Percentiles rank a stretch among this genome's conserved stretches.
Conservation (phyloP, 768 basidiomycete genomes). For the Amanita phalloides region DNA sequence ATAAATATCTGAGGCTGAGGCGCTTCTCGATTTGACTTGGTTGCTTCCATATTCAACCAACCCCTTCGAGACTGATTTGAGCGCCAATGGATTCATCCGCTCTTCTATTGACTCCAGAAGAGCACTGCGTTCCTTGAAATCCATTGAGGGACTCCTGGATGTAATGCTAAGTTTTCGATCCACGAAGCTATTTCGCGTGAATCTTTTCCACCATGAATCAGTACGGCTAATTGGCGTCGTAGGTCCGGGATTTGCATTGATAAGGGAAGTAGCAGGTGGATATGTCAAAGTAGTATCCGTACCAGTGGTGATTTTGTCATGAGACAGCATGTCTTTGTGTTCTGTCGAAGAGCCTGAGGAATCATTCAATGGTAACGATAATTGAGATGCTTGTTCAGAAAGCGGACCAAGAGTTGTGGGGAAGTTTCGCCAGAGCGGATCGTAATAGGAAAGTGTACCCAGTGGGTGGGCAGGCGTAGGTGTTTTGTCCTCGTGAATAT, state of each 20-base stretch:
- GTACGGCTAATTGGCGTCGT: constrained; percentile 47
- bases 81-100: background rate
- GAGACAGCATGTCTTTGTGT: constrained; percentile 1
- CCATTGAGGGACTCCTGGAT: constrained; percentile 23
- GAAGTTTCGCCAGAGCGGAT: constrained; percentile 10
- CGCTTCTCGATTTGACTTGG: background rate
- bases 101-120: constrained; percentile 2
- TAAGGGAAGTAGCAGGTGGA: constrained; percentile 26
- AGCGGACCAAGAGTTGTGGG: constrained; percentile 26
- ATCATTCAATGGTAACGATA: constrained; percentile 17
- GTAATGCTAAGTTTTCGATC: constrained; percentile 41
- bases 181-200: constrained; percentile 54
- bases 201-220: constrained; percentile 72
- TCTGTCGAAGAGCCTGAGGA: constrained; percentile 17
- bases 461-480: background rate
- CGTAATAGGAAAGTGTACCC: constrained; percentile 2
- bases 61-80: background rate
- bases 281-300: constrained; percentile 5
- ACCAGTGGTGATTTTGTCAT: constrained; percentile 12
- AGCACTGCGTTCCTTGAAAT: constrained; percentile 39
- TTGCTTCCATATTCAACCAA: constrained; percentile 2
- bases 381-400: constrained; percentile 25
- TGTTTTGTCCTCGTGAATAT: background rate
- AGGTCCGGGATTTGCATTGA: constrained; percentile 28
- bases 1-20: background rate